A percentile compares a stretch with the other conserved stretches of the same genome.
These are phyloP conservation scores for Sporothrix phasma DNA, from an alignment of 2,329 filamentous ascomycete genomes.

Conservation along the genomic window DNA sequence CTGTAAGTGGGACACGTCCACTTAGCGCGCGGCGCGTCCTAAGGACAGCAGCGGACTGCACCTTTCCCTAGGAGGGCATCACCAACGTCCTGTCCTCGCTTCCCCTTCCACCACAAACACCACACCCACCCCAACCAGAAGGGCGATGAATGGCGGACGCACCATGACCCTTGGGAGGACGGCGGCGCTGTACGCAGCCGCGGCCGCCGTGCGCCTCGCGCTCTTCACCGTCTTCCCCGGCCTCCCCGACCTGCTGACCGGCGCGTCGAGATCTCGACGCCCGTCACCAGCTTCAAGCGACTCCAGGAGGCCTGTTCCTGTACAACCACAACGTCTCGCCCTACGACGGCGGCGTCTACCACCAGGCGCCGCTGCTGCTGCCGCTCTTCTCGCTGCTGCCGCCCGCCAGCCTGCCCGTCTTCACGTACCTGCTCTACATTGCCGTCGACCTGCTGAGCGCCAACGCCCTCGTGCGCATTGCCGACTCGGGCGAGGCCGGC, in stretches of 20 bases:
- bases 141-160: constrained; percentile 19
- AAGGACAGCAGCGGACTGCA: background rate
- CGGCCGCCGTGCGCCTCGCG: constrained; percentile 66
- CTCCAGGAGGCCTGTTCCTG: constrained; percentile 91
- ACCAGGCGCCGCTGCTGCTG: constrained; percentile 78
- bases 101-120: background rate
- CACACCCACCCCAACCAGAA: background rate
- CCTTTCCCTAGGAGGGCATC: background rate
- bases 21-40: constrained; percentile 11
- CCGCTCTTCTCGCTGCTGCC: constrained; percentile 87
- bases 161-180: constrained; percentile 32
- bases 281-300: constrained; percentile 96
- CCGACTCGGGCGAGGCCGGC: constrained; percentile 67
- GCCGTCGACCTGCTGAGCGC: constrained; percentile 74
- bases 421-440: constrained; percentile 73
- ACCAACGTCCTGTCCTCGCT: background rate
- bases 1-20: constrained; percentile 1
- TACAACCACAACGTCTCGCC: constrained; percentile 95
- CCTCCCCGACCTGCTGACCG: constrained; percentile 74
- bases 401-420: constrained; percentile 56
- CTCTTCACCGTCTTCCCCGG: constrained; percentile 74
- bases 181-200: constrained; percentile 60
- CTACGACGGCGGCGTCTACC: constrained; percentile 82
- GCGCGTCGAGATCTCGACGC: constrained; percentile 95
- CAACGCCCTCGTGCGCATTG: constrained; percentile 66